These are phyloP conservation scores for Fraxinus latifolia DNA, from an alignment of 305 asterid genomes.

Conservation along the genomic window DNA sequence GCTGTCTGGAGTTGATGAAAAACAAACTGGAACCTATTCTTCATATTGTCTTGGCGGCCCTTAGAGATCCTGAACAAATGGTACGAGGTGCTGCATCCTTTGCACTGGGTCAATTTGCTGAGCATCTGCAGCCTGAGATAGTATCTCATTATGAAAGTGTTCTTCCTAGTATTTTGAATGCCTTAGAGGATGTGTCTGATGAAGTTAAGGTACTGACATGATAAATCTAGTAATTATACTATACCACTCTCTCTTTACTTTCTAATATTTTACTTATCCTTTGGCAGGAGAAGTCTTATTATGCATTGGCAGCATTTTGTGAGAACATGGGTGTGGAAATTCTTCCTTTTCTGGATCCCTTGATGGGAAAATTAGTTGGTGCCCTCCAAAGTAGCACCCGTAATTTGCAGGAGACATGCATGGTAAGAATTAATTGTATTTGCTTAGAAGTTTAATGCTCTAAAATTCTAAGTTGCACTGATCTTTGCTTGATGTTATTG, in stretches of 20 bases:
- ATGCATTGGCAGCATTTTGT: conserved; percentile 98
- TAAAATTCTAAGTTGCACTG: conserved; percentile 5
- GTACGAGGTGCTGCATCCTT: conserved; percentile 98
- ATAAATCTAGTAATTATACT: conserved; percentile 9
- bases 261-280: conserved; percentile 11
- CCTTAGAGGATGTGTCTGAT: conserved; percentile 91
- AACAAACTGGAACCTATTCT: conserved; percentile 76
- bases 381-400: conserved; percentile 85
- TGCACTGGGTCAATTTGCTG: conserved; percentile 95
- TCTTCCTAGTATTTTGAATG: conserved; percentile 87
- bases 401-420: conserved; percentile 95
- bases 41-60: conserved; percentile 75
- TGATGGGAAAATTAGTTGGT: conserved; percentile 83
- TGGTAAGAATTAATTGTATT: conserved; percentile 46
- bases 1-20: conserved; percentile 88
- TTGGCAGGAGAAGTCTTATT: conserved; percentile 92
- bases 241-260: conserved; percentile 19
- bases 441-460: conserved; percentile 16
- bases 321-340: conserved; percentile 98
- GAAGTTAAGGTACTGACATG: conserved; percentile 81
- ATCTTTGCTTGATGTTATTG: conserved; percentile 32
- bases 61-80: conserved; percentile 97
- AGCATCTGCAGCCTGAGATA: conserved; percentile 95
- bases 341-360: conserved; percentile 86
- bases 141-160: conserved; percentile 81